phyloP scores from a whole-genome alignment of 345 rosid species.

The Triadica sebifera region DNA sequence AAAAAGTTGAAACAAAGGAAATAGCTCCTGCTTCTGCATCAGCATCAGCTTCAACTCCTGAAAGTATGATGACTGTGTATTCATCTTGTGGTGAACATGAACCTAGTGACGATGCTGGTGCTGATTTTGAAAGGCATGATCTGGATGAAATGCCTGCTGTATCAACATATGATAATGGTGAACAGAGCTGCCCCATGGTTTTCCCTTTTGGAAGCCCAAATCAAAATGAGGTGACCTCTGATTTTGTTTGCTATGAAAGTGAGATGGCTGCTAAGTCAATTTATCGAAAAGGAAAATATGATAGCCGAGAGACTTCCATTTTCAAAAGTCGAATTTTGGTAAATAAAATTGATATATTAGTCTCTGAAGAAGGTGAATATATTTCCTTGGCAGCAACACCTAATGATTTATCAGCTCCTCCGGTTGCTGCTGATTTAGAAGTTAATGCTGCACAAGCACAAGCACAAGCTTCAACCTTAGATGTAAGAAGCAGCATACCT shows the following conservation, averaged over 20 bases:
- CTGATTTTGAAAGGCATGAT: neutral
- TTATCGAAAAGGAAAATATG: too few relatives aligned
- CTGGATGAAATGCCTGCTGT: neutral
- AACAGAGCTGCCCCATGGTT: neutral
- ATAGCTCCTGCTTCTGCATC: too few relatives aligned
- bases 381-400: neutral
- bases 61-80: neutral
- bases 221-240: neutral
- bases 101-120: neutral
- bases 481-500: neutral
- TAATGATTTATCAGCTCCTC: neutral
- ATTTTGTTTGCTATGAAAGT: neutral
- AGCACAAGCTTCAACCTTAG: neutral
- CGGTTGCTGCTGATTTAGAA: neutral
- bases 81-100: conserved; percentile 8
- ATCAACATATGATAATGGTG: neutral
- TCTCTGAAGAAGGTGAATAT: neutral
- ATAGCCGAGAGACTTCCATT: too few relatives aligned
- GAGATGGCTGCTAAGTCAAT: neutral
- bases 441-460: neutral
- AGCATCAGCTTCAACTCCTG: neutral
- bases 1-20: neutral
- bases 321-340: neutral
- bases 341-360: neutral
- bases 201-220: neutral